phyloP scores from a whole-genome alignment of 495 filamentous ascomycete species.

The Gamarada debralockiae region DNA sequence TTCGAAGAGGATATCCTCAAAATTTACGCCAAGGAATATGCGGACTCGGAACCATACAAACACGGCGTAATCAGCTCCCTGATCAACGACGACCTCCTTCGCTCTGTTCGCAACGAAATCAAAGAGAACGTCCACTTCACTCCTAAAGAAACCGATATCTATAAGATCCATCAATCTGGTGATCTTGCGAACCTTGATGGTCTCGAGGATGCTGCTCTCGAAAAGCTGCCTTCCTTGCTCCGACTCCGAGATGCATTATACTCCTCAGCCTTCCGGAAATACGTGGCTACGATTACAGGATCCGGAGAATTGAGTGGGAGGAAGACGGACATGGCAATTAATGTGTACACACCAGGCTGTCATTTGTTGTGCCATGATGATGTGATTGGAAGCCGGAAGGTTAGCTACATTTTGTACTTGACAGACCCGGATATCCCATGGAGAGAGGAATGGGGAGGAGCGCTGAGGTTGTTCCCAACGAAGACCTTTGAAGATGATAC shows the following conservation, averaged over 20 bases:
- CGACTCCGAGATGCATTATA: constrained; percentile 90
- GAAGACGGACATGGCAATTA: constrained; percentile 99
- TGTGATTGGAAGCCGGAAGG: constrained; percentile 87
- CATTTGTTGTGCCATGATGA: constrained; percentile 97
- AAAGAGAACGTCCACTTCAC: constrained; percentile 87
- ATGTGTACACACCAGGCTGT: constrained; percentile 94
- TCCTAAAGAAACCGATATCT: constrained; percentile 99
- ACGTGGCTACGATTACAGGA: constrained; percentile 77
- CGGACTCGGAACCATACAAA: constrained; percentile 75
- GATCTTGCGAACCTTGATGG: constrained; percentile 97
- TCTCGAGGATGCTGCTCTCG: constrained; percentile 75
- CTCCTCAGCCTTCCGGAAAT: constrained; percentile 82
- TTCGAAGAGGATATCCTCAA: constrained; percentile 65
- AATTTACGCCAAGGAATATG: constrained; percentile 67
- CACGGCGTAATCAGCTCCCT: constrained; percentile 83
- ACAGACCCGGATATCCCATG: constrained; percentile 89
- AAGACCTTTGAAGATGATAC: constrained; percentile 56
- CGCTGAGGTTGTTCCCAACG: constrained; percentile 84
- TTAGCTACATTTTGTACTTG: constrained; percentile 96
- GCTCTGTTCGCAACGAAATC: constrained; percentile 84
- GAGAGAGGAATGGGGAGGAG: constrained; percentile 92
- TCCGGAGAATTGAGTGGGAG: constrained; percentile 82
- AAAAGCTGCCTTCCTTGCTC: constrained; percentile 79
- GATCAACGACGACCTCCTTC: constrained; percentile 75
- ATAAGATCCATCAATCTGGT: constrained; percentile 98